These are phyloP conservation scores for Globisporangium mamillatum DNA, from an alignment of 352 stramenopile genomes.

Conservation along the genomic window DNA sequence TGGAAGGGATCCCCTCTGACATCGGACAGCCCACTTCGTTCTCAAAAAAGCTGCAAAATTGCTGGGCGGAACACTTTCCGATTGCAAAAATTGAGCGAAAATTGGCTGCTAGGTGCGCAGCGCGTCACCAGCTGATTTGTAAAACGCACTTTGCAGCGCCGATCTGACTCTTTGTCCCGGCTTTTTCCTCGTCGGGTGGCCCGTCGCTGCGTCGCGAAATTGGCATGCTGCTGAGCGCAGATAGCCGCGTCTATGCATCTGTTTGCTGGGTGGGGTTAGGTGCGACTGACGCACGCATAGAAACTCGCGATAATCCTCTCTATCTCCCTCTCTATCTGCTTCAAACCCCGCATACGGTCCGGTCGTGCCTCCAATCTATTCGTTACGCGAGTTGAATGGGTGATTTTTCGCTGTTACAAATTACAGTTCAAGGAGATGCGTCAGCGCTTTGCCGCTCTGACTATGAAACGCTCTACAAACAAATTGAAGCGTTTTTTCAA, in stretches of 20 bases:
- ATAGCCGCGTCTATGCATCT: not conserved
- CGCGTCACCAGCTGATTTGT: not conserved
- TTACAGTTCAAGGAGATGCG: not conserved
- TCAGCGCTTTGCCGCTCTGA: not conserved
- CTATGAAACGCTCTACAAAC: not conserved
- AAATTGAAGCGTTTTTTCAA: not conserved
- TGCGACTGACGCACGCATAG: not conserved
- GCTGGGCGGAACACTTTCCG: not conserved
- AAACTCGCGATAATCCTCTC: not conserved
- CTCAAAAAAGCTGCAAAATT: not conserved
- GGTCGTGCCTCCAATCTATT: not conserved
- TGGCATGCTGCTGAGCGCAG: not conserved
- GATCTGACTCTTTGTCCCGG: constrained; percentile 11
- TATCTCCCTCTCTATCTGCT: not conserved
- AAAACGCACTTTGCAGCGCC: not conserved
- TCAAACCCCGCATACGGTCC: not conserved
- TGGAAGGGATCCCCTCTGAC: not conserved
- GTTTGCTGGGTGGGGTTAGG: not conserved
- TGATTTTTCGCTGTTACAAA: not conserved
- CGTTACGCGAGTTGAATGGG: constrained; percentile 1
- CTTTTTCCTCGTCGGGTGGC: not conserved
- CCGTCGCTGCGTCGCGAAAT: constrained; percentile 3
- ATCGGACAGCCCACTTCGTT: not conserved
- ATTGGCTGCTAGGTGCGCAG: constrained; percentile 3
- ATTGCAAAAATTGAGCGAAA: not conserved